Evolutionary conservation across 2,329 filamentous ascomycete genomes (phyloP), one percentile per base, ranked within the genome.

Genomic region (Fusarium dlaminii): DNA sequence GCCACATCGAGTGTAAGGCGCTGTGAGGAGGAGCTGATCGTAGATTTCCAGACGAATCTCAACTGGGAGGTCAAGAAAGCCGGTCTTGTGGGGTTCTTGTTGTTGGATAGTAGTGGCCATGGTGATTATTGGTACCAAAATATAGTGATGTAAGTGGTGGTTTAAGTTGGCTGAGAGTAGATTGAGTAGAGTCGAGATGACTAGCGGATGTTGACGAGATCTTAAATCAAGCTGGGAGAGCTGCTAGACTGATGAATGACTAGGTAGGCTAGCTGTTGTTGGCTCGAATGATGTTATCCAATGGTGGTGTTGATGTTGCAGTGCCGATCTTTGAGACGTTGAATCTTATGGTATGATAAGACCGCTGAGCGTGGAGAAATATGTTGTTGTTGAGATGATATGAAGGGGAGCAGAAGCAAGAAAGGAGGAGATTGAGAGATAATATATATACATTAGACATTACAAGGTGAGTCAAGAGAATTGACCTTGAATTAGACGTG

Each of bases 11-110:
- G 75, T 75, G 72, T 75, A 78, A 46, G 80, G 82, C 10, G 79
- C 73, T 49, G 84, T 78, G 70, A 78, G 67, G 63, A 87, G 83
- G 57, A 87, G 84, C 70, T 83, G 77, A 29, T 77, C 66, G 80
- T 86, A 87, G 70, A 87, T 84, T 62, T 86, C 81, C 64, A 86
- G 82, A 43, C 86, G 85, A 74, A 87, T 80, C 75, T 87, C 86
- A 54, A 83, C 73, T 39, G 85, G 85, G 30, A 87, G 81, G 59
- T 80, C 79, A 43, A 87, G 80, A 70, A 87, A 78, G 55, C 74
- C 68, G 24, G 75, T 79, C 49, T 68, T 75, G 20, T 62, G 74
- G 39, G 61, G 66, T 39, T 63, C 61, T 56, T 71, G 71, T 58
- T 68, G 71, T 59, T 72, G 71, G 42, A 70, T 66, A 63, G 67